A percentile compares a stretch with the other conserved stretches of the same genome.
phyloP scores from a whole-genome alignment of 306 rosid species.

The Medicago ruthenica region DNA sequence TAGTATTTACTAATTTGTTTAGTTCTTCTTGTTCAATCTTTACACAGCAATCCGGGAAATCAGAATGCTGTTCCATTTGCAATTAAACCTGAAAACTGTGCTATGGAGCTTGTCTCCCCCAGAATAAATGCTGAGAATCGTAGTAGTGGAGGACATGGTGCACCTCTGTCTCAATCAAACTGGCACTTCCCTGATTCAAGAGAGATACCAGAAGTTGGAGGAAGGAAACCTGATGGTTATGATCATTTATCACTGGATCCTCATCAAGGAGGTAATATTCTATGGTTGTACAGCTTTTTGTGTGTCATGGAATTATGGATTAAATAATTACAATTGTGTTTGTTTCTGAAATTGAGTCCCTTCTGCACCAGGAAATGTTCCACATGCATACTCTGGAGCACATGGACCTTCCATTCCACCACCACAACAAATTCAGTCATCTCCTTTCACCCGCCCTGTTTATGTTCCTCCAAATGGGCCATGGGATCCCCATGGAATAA shows the following conservation, averaged over 20 bases:
- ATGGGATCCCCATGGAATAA: conserved; percentile 78
- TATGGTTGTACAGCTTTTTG: conserved; percentile 12
- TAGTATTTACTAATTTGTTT: conserved; percentile 31
- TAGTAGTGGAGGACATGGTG: conserved; percentile 53
- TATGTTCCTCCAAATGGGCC: conserved; percentile 79
- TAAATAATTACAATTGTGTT: conserved; percentile 46
- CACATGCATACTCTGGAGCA: conserved; percentile 56
- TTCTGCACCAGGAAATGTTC: conserved; percentile 60
- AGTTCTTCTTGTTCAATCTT: conserved; percentile 31
- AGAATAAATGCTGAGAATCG: conserved; percentile 67
- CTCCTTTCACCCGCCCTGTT: conserved; percentile 67
- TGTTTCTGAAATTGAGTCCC: conserved; percentile 52
- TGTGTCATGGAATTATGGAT: conserved; percentile 33
- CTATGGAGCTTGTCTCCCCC: conserved; percentile 83
- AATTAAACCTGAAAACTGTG: conserved; percentile 59
- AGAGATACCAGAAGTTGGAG: conserved; percentile 70
- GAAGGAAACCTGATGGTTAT: conserved; percentile 65
- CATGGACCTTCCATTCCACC: conserved; percentile 76
- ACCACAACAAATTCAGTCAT: conserved; percentile 73
- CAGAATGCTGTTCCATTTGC: conserved; percentile 58
- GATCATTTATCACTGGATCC: conserved; percentile 63
- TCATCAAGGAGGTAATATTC: conserved; percentile 74
- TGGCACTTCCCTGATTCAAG: conserved; percentile 67
- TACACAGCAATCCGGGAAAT: conserved; percentile 64
- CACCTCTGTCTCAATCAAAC: conserved; percentile 68